phyloP scores from a whole-genome alignment of 148 eudicot genomes.

The Tetragonia tetragonoides region DNA sequence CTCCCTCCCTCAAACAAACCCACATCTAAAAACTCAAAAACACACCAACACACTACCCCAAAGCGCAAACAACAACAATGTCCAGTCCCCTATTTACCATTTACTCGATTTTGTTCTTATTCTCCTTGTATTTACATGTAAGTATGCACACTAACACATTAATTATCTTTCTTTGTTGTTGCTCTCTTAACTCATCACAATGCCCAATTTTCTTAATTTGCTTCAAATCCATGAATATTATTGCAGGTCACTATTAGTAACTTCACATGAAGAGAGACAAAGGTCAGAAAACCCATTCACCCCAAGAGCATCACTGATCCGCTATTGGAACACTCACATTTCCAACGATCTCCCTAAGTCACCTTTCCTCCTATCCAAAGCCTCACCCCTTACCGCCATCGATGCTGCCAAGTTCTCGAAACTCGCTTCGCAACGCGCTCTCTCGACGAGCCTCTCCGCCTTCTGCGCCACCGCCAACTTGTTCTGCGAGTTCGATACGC shows the following conservation, averaged over 20 bases:
- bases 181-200: not conserved
- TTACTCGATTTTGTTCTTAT: conserved; percentile 20
- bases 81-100: not conserved
- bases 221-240: not conserved
- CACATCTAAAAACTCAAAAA: conserved; percentile 8
- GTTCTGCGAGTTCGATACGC: conserved; percentile 46
- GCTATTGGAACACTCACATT: conserved; percentile 80
- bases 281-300: conserved; percentile 53
- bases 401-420: conserved; percentile 46
- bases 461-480: conserved; percentile 78
- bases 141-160: conserved; percentile 1
- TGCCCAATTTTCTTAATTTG: not conserved
- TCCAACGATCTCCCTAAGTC: conserved; percentile 47
- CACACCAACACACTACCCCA: conserved; percentile 18
- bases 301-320: conserved; percentile 63
- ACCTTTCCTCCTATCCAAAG: conserved; percentile 65
- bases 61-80: not conserved
- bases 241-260: conserved; percentile 46
- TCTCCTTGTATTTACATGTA: conserved; percentile 25
- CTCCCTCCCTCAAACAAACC: not conserved
- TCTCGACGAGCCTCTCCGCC: conserved; percentile 44
- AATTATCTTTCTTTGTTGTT: not conserved
- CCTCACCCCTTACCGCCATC: conserved; percentile 63
- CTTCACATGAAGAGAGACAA: not conserved
- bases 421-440: conserved; percentile 51